phyloP scores from a whole-genome alignment of 257 asterid species.

The Hygrophila difformis region DNA sequence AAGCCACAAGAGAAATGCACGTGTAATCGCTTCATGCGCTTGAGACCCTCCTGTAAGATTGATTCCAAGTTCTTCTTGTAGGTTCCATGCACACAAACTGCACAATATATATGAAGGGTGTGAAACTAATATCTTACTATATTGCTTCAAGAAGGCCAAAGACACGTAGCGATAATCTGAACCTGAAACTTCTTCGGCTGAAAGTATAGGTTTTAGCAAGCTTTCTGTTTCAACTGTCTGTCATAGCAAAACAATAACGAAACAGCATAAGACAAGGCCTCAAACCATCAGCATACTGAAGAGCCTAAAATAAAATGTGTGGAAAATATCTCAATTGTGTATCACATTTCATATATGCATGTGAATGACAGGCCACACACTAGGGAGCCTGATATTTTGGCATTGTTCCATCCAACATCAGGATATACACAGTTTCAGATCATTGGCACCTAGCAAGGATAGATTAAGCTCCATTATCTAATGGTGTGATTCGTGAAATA shows the following conservation, averaged over 20 bases:
- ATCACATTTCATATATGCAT: neutral
- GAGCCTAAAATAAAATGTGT: neutral
- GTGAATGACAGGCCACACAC: constrained; percentile 1
- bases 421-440: neutral
- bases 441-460: neutral
- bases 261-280: neutral
- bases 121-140: too few species aligned
- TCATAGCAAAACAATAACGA: constrained; percentile 15
- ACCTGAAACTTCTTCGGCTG: constrained; percentile 77
- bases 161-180: constrained; percentile 6
- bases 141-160: constrained; percentile 10
- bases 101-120: constrained; percentile 14
- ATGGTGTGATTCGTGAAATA: too few species aligned
- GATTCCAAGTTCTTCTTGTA: constrained; percentile 69
- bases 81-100: constrained; percentile 96
- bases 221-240: constrained; percentile 85
- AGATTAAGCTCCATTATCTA: neutral
- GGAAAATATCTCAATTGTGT: neutral
- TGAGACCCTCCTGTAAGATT: constrained; percentile 72
- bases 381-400: neutral
- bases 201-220: constrained; percentile 66
- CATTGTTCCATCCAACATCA: neutral
- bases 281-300: neutral
- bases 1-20: constrained; percentile 91
- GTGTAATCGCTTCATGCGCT: constrained; percentile 85